phyloP scores from a whole-genome alignment of 176 grass and related monocot species.

The Eragrostis nindensis region DNA sequence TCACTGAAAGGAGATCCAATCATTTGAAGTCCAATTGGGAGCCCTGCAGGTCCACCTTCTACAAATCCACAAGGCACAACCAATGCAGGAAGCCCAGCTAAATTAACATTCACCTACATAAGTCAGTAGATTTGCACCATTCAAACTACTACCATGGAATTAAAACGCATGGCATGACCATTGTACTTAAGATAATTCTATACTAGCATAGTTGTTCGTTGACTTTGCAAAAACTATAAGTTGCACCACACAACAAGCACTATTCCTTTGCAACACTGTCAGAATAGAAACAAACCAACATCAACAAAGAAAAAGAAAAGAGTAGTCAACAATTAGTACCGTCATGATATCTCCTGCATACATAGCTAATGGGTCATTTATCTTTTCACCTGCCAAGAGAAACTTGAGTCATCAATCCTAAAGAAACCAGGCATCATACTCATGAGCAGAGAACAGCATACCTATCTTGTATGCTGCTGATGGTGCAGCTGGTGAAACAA shows the following conservation, averaged over 20 bases:
- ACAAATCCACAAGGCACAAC: slow-evolving; percentile 93
- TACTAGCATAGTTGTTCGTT: background rate
- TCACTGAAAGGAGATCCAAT: slow-evolving; percentile 74
- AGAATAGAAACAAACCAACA: background rate
- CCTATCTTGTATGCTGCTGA: slow-evolving; percentile 97
- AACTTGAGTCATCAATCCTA: background rate
- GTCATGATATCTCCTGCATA: slow-evolving; percentile 98
- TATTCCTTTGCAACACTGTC: background rate
- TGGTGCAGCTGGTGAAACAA: slow-evolving; percentile 89
- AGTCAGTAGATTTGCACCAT: background rate
- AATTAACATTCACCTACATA: slow-evolving; percentile 93
- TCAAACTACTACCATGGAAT: background rate
- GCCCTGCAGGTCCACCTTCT: slow-evolving; percentile 66
- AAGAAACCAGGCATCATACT: slow-evolving; percentile 21
- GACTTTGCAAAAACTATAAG: background rate
- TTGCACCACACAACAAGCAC: background rate
- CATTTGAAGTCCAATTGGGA: slow-evolving; percentile 96
- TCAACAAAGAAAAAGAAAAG: slow-evolving; percentile 6
- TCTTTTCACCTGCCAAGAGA: slow-evolving; percentile 84
- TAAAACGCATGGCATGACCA: background rate
- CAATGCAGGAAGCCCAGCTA: slow-evolving; percentile 84
- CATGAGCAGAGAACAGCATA: slow-evolving; percentile 37
- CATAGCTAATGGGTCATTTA: slow-evolving; percentile 96
- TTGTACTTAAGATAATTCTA: slow-evolving; percentile 15
- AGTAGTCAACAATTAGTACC: slow-evolving; percentile 46